phyloP scores from a whole-genome alignment of 2,329 filamentous ascomycete species.

The Fusarium devonianum region DNA sequence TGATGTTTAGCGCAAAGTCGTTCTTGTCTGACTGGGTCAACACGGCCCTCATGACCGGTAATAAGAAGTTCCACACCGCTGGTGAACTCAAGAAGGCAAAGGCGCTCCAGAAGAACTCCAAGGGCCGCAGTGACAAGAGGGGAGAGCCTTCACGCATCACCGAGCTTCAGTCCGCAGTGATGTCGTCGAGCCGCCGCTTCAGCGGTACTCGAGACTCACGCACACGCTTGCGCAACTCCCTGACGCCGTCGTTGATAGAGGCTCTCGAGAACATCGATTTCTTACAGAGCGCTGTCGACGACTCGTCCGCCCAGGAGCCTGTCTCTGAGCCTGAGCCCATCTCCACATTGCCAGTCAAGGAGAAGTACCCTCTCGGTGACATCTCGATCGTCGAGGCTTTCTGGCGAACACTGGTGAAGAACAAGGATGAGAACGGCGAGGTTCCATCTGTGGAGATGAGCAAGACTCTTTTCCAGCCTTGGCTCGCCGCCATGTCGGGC shows the following conservation, averaged over 20 bases:
- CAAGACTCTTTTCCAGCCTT: slow-evolving; percentile 5
- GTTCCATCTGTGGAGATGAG: slow-evolving; percentile 2
- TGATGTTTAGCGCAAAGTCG: slow-evolving; percentile 8
- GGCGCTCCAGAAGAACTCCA: slow-evolving; percentile 5
- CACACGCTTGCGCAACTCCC: slow-evolving; percentile 4
- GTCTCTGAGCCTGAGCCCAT: not conserved
- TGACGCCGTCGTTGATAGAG: slow-evolving; percentile 8
- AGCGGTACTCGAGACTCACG: slow-evolving; percentile 2
- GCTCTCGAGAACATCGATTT: slow-evolving; percentile 3
- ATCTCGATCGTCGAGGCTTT: slow-evolving; percentile 7
- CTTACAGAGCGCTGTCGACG: not conserved
- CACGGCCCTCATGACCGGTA: slow-evolving; percentile 4
- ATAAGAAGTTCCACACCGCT: slow-evolving; percentile 10
- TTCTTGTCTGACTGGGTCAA: slow-evolving; percentile 9
- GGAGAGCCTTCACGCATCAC: slow-evolving; percentile 6
- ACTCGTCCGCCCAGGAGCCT: not conserved
- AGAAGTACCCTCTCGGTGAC: slow-evolving; percentile 6
- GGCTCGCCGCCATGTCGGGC: slow-evolving; percentile 5
- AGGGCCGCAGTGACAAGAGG: slow-evolving; percentile 2
- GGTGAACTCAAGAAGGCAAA: slow-evolving; percentile 6
- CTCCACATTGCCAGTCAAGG: slow-evolving; percentile 2
- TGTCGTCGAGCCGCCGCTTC: not conserved
- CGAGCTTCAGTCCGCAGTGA: slow-evolving; percentile 2
- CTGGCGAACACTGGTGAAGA: slow-evolving; percentile 9
- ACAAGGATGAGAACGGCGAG: slow-evolving; percentile 10